Evolutionary conservation across 305 asterid genomes (phyloP).

Genomic region (Plantago coronopus): DNA sequence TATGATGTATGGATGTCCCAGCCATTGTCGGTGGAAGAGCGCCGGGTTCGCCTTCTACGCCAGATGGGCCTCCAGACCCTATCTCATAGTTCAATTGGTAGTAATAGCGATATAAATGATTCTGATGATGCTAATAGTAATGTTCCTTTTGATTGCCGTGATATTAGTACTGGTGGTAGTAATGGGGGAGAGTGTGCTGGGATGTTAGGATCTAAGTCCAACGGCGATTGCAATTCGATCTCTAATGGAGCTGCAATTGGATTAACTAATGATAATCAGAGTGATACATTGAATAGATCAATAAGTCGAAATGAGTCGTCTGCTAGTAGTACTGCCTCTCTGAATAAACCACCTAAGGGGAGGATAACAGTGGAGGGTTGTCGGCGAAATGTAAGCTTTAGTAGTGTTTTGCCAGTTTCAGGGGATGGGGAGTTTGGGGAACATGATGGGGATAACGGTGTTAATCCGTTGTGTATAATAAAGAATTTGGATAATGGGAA

Average conservation of each 20-base stretch:
- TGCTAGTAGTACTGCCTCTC: constrained; percentile 30
- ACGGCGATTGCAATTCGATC: constrained; percentile 41
- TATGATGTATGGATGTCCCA: constrained; percentile 92
- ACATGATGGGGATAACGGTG: constrained; percentile 28
- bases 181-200: constrained; percentile 27
- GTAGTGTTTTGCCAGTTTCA: constrained; percentile 24
- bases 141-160: background rate
- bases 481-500: constrained; percentile 93
- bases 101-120: constrained; percentile 1
- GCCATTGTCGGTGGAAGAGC: constrained; percentile 84
- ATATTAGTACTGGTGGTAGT: constrained; percentile 2
- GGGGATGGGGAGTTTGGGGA: constrained; percentile 35
- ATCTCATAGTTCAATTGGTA: constrained; percentile 8
- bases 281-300: constrained; percentile 32
- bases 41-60: constrained; percentile 65
- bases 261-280: constrained; percentile 36
- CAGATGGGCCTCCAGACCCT: constrained; percentile 68
- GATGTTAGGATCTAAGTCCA: constrained; percentile 55
- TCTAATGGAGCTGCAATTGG: constrained; percentile 24
- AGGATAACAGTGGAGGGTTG: constrained; percentile 38
- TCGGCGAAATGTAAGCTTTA: constrained; percentile 32
- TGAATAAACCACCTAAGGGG: constrained; percentile 68
- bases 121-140: constrained; percentile 13
- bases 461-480: constrained; percentile 54
- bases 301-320: constrained; percentile 41